These are phyloP conservation scores for Scopulariopsis brevicaulis DNA, from an alignment of 2,329 filamentous ascomycete genomes.

Conservation along the genomic window DNA sequence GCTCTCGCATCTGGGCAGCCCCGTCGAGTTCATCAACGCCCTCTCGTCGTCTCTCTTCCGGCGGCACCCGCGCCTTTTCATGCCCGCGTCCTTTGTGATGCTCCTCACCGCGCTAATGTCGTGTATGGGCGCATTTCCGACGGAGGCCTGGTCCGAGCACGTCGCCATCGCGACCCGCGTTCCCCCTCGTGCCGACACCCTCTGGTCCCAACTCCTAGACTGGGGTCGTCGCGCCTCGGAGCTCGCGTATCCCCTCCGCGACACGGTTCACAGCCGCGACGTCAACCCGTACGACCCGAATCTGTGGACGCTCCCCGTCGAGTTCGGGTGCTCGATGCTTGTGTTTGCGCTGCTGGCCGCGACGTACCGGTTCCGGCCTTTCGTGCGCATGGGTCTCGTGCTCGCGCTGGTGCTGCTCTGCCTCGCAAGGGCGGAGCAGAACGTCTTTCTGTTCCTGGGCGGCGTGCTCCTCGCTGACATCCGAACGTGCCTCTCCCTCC, in stretches of 20 bases:
- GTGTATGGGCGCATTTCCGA: background rate
- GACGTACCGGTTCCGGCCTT: slow-evolving; percentile 29
- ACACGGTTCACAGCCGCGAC: slow-evolving; percentile 3
- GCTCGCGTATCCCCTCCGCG: slow-evolving; percentile 1
- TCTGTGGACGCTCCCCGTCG: slow-evolving; percentile 52
- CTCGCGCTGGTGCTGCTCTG: slow-evolving; percentile 49
- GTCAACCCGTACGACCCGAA: slow-evolving; percentile 44
- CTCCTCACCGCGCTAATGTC: slow-evolving; percentile 18
- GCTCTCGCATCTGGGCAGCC: slow-evolving; percentile 31
- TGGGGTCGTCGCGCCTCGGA: background rate
- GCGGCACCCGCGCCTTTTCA: slow-evolving; percentile 35
- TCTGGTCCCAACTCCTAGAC: background rate
- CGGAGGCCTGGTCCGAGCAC: slow-evolving; percentile 1
- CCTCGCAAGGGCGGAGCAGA: slow-evolving; percentile 56
- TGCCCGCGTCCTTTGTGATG: slow-evolving; percentile 42
- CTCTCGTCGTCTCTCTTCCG: slow-evolving; percentile 35
- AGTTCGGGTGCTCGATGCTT: slow-evolving; percentile 52
- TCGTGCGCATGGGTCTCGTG: slow-evolving; percentile 42
- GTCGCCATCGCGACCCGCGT: slow-evolving; percentile 2
- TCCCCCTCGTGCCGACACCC: background rate
- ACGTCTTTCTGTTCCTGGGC: slow-evolving; percentile 45
- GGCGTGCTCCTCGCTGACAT: slow-evolving; percentile 50
- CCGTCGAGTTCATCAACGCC: slow-evolving; percentile 26
- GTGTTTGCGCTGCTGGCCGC: slow-evolving; percentile 50
- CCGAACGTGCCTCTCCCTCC: background rate